phyloP scores from a whole-genome alignment of 257 asterid species.

The Fraxinus americana region DNA sequence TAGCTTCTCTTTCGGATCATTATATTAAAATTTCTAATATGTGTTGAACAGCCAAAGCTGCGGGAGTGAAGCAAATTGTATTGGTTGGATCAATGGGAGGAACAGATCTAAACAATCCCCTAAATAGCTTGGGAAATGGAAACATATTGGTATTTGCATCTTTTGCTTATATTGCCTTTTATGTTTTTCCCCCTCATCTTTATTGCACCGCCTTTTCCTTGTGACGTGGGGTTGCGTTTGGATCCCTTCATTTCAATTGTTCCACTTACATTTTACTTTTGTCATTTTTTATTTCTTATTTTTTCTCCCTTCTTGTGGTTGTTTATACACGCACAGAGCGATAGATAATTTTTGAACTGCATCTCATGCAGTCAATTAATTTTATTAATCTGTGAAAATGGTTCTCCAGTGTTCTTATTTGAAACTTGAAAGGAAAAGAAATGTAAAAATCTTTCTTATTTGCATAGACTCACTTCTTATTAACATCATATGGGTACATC shows the following conservation, averaged over 20 bases:
- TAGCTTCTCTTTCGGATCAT: conserved; percentile 1
- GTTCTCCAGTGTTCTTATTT: neutral
- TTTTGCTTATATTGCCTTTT: neutral
- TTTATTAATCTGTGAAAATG: neutral
- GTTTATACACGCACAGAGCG: neutral
- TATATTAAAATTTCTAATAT: conserved; percentile 9
- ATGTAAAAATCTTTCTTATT: neutral
- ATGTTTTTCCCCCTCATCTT: neutral
- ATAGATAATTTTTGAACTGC: neutral
- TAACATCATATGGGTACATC: neutral
- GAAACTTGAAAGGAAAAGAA: neutral
- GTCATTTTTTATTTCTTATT: neutral
- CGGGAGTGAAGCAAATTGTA: conserved; percentile 93
- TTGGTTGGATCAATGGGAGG: conserved; percentile 99
- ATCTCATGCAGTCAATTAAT: neutral
- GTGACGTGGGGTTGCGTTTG: neutral
- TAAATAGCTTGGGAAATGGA: conserved; percentile 86
- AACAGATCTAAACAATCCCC: conserved; percentile 66
- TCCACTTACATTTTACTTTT: neutral
- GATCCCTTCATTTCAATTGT: neutral
- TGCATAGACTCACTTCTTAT: neutral
- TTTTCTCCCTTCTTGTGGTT: neutral
- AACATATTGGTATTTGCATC: conserved; percentile 72
- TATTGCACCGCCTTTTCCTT: neutral
- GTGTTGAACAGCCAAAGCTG: conserved; percentile 78